Base-by-base conservation (phyloP, 495 filamentous ascomycete species). In the Aspergillus leporis region DNA sequence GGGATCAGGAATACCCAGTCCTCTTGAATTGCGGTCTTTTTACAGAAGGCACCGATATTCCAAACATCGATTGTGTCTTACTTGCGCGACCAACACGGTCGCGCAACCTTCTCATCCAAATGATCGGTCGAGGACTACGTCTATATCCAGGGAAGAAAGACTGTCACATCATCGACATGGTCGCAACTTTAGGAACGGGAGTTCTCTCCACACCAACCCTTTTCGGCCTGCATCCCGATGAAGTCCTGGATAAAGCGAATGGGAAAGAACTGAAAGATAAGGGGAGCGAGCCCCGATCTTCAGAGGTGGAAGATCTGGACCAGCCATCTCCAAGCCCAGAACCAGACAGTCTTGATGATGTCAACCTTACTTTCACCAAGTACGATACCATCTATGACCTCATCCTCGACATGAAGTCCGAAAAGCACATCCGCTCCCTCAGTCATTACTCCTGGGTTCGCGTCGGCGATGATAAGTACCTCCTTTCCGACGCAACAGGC, bases 131-230 rank as follows among this genome's bases (percentile, higher is more conserved):
- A 59, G 94, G 94, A 0, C 88, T 98, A 82, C 86, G 94, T 34
- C 74, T 97, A 31, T 80, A 88, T 66, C 78, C 87, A 3, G 89
- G 81, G 1, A 99, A 99, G 68, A 70, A 86, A 41, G 84, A 98
- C 65, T 99, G 94, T 63, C 94, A 97, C 70, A 79, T 99, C 48
- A 94, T 99, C 61, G 94, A 99, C 70, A 93, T 99, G 90, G 94
- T 98, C 0, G 85, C 91, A 0, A 88, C 85, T 13, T 76, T 98
- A 14, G 81, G 83, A 54, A 87, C 85, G 0, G 94, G 95, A 0
- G 88, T 99, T 52, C 78, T 96, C 1, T 93, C 92, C 13, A 91
- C 89, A 0, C 95, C 94, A 1, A 97, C 94, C 0, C 77, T 99
- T 9, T 97, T 99, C 62, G 94, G 94, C 1, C 82, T 99, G 4